Evolutionary conservation across 306 rosid genomes (phyloP).

Genomic region (Sechiopsis laciniata): DNA sequence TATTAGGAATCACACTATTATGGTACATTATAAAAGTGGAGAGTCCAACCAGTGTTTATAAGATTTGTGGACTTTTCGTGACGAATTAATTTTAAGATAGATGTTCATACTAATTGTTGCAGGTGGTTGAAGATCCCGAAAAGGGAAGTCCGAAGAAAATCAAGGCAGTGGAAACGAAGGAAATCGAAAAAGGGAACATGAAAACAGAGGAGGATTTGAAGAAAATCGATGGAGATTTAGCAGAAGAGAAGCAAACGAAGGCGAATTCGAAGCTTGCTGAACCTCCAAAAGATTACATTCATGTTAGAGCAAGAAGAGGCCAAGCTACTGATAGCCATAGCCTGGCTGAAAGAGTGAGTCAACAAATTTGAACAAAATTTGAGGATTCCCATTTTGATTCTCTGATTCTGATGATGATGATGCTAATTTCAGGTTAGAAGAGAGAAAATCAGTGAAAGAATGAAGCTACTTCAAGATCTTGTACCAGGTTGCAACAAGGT

Average conservation of each 20-base stretch:
- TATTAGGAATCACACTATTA: too few relatives aligned
- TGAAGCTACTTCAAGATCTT: conserved; percentile 94
- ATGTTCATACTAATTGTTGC: background rate
- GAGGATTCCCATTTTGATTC: background rate
- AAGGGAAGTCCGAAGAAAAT: conserved; percentile 45
- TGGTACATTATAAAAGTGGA: too few relatives aligned
- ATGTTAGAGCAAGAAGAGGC: conserved; percentile 97
- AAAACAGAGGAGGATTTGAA: conserved; percentile 57
- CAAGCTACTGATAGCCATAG: conserved; percentile 99
- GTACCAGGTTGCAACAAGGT: conserved; percentile 99
- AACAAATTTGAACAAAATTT: conserved; percentile 5
- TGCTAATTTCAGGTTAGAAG: conserved; percentile 62
- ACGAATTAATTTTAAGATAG: too few relatives aligned
- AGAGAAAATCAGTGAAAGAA: conserved; percentile 95
- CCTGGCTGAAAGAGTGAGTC: conserved; percentile 90
- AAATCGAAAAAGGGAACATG: background rate
- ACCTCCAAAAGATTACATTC: conserved; percentile 85
- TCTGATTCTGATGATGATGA: conserved; percentile 3
- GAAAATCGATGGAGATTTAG: conserved; percentile 22
- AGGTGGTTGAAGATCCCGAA: conserved; percentile 48
- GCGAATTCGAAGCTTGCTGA: conserved; percentile 57
- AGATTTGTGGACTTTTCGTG: too few relatives aligned
- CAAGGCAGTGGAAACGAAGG: conserved; percentile 47
- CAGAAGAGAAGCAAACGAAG: conserved; percentile 50
- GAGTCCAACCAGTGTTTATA: too few relatives aligned